Conservation (phyloP, 371 early-diverging fungal genomes). For the Mortierella sp. region DNA sequence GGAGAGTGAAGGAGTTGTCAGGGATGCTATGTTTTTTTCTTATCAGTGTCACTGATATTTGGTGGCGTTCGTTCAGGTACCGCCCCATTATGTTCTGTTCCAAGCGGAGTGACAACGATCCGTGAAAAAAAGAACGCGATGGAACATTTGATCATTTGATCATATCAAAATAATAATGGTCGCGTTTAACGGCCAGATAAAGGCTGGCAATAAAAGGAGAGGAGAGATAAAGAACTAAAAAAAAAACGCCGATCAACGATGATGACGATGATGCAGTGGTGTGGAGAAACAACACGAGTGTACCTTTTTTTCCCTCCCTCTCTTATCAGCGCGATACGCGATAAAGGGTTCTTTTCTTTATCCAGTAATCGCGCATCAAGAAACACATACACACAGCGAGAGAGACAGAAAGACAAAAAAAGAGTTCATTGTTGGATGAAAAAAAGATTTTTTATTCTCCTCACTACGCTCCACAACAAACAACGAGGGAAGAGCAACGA, state of each 20-base stretch:
- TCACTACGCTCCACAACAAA: neutral
- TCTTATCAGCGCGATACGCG: conserved; percentile 14
- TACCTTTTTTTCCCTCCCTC: neutral
- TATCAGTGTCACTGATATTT: too few relatives aligned
- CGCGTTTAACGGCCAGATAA: neutral
- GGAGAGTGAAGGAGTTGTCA: too few relatives aligned
- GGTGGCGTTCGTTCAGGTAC: too few relatives aligned
- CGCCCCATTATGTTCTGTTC: too few relatives aligned
- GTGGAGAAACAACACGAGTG: conserved; percentile 1
- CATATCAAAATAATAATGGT: neutral
- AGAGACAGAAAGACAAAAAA: too few relatives aligned
- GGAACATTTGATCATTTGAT: neutral
- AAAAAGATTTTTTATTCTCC: neutral
- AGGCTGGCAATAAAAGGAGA: neutral
- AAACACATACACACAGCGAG: neutral
- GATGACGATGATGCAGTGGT: neutral
- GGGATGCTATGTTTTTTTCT: too few relatives aligned
- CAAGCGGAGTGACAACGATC: too few relatives aligned
- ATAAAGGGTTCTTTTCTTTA: neutral
- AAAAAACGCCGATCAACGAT: neutral
- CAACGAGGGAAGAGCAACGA: neutral
- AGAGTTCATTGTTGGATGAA: neutral
- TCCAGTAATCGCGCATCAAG: neutral
- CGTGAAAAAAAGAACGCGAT: neutral
- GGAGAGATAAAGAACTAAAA: neutral